Conservation (phyloP, 257 asterid species). For the Paraleonurus japonicus region DNA sequence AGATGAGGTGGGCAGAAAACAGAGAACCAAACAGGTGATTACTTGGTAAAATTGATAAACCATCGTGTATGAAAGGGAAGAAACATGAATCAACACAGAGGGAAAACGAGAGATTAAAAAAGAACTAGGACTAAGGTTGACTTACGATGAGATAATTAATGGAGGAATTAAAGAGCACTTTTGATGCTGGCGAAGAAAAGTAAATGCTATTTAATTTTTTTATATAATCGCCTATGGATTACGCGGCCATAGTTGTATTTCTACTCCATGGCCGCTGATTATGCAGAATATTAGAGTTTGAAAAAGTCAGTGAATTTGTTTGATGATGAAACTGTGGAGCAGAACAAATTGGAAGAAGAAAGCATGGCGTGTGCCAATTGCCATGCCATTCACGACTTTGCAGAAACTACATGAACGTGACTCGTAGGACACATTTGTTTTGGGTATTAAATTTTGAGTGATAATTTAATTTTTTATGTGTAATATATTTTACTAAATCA, state of each 20-base stretch:
- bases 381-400: not conserved
- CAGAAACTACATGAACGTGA: not conserved
- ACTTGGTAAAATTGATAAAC: conserved; percentile 3
- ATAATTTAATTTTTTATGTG: too few species aligned
- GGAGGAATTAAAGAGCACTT: conserved; percentile 13
- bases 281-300: not conserved
- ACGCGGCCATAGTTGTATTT: not conserved
- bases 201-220: conserved; percentile 12
- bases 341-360: not conserved
- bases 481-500: too few species aligned
- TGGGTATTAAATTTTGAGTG: too few species aligned
- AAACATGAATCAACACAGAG: not conserved
- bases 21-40: conserved; percentile 19
- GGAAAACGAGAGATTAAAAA: not conserved
- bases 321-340: not conserved
- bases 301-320: not conserved
- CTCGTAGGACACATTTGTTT: too few species aligned
- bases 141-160: not conserved
- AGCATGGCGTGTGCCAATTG: not conserved
- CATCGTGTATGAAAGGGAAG: conserved; percentile 7
- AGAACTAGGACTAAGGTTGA: not conserved
- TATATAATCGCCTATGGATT: not conserved
- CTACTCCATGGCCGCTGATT: not conserved
- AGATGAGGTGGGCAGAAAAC: conserved; percentile 17
- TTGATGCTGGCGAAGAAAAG: conserved; percentile 18